Base-by-base conservation (phyloP, 2,329 filamentous ascomycete species). In the Exutisphaerella laricina region DNA sequence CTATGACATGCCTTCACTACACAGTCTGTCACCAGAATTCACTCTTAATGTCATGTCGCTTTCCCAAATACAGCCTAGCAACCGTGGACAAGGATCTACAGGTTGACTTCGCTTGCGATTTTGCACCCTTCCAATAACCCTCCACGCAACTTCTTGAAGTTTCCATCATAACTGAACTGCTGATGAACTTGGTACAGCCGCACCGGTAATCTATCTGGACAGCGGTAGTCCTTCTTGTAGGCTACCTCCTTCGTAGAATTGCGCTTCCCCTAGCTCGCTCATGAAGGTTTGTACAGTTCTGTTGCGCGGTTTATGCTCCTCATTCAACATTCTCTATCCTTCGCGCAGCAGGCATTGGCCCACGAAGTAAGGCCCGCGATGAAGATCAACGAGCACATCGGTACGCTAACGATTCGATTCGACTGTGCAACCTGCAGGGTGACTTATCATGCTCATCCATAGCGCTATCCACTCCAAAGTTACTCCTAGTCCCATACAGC, bases 401-500 rank as follows among this genome's bases (percentile, higher is more conserved):
- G 66, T 67, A 58, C 28, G 41, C 33, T 20, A 10, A 18, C 23
- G 12, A 26, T 26, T 12, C 23, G 12, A 6, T n/a, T n/a, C n/a
- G n/a, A n/a, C n/a, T n/a, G n/a, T n/a, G n/a, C n/a, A n/a, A n/a
- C n/a, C n/a, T n/a, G n/a, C n/a, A n/a, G n/a, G n/a, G n/a, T n/a
- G n/a, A n/a, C n/a, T n/a, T n/a, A n/a, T 33, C 23, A 26, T 26
- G 5, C 9, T n/a, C 16, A 10, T 16, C 9, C 17, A n/a, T 13
- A 49, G 57, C 59, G 23, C 42, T 62, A 28, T 51, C 77, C 3
- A 84, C 84, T 1, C 66, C 75, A 4, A 71, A 71, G 37, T 70
- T 85, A 32, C 75, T 94, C 13, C 75, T 97, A 7, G 88, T 95
- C 7, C 89, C 89, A 0, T 96, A 96, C 66, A 82, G 83, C 50